Evolutionary conservation across 2,329 filamentous ascomycete species (phyloP).

Genomic region (Fusarium tjaetaba): DNA sequence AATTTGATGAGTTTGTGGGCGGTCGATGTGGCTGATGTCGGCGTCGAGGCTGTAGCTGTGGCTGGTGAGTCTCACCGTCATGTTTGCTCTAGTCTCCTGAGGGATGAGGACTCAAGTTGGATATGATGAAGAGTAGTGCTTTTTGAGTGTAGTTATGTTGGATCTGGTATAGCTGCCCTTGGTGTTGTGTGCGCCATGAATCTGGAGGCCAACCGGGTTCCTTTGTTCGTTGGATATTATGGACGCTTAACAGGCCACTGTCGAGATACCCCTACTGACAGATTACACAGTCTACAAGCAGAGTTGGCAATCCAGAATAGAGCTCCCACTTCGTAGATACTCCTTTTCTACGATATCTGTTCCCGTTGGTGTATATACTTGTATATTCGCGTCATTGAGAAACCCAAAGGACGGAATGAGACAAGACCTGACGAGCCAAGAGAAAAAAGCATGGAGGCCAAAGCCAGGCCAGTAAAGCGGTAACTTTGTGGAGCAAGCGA

Average conservation of each 20-base stretch:
- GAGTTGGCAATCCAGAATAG: background rate
- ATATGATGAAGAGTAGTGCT: background rate
- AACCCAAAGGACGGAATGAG: background rate
- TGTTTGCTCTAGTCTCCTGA: background rate
- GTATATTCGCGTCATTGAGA: background rate
- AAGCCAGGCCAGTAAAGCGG: background rate
- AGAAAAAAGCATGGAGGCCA: constrained; percentile 17
- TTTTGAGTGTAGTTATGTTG: background rate
- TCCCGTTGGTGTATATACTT: background rate
- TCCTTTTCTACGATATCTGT: background rate
- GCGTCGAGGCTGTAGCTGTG: constrained; percentile 1
- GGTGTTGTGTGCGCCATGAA: background rate
- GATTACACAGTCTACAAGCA: background rate
- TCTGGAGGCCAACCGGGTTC: background rate
- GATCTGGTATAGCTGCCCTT: background rate
- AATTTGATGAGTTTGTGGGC: background rate
- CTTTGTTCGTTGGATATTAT: background rate
- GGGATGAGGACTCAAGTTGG: background rate
- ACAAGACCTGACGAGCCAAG: constrained; percentile 1
- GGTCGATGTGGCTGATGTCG: constrained; percentile 18
- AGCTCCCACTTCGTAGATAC: background rate
- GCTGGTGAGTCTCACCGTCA: constrained; percentile 3
- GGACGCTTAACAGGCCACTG: too few relatives aligned
- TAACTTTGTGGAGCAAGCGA: constrained; percentile 8
- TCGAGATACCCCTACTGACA: background rate